Evolutionary conservation across 179 eudicot species (phyloP).

Genomic region (Dionaea muscipula): DNA sequence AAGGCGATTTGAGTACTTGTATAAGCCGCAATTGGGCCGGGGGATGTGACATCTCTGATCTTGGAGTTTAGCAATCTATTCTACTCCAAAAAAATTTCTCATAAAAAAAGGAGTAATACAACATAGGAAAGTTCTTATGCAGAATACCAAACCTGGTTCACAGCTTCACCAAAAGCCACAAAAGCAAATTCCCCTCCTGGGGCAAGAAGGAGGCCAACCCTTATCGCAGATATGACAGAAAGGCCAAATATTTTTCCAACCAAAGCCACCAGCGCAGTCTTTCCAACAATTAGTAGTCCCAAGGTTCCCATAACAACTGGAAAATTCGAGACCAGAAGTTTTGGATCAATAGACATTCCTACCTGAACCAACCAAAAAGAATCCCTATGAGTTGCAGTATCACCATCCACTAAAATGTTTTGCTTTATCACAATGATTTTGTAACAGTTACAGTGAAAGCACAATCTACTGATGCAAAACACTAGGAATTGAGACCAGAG

Average conservation of each 20-base stretch:
- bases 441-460: too few species aligned
- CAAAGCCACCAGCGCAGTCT: slow-evolving; percentile 64
- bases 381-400: neutral
- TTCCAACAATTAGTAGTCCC: slow-evolving; percentile 74
- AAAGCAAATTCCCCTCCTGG: slow-evolving; percentile 99
- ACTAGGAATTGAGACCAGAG: too few species aligned
- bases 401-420: too few species aligned
- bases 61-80: too few species aligned
- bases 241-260: slow-evolving; percentile 81
- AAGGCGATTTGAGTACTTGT: too few species aligned
- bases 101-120: too few species aligned
- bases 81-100: too few species aligned
- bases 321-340: slow-evolving; percentile 80
- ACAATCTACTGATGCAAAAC: too few species aligned
- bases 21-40: too few species aligned
- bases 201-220: slow-evolving; percentile 92
- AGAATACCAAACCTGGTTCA: slow-evolving; percentile 61
- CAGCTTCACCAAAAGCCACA: slow-evolving; percentile 99
- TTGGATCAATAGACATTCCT: slow-evolving; percentile 98
- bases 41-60: too few species aligned
- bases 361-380: slow-evolving; percentile 43
- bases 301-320: slow-evolving; percentile 63
- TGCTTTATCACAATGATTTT: too few species aligned
- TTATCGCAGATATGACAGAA: slow-evolving; percentile 66
- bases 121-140: neutral